Evolutionary conservation across 148 eudicot genomes (phyloP).

Genomic region (Cornus controversa): DNA sequence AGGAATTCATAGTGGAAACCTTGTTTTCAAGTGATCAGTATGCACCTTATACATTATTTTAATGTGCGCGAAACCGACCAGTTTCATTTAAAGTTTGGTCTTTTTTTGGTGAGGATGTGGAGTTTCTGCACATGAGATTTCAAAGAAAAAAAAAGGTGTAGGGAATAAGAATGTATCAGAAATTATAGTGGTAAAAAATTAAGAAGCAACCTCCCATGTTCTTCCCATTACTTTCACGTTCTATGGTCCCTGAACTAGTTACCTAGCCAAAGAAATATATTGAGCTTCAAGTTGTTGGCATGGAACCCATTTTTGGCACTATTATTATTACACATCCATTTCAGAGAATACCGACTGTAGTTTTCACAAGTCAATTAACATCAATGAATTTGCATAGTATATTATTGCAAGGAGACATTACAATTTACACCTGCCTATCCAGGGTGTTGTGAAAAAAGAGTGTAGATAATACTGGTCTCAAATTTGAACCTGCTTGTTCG

Average conservation of each 20-base stretch:
- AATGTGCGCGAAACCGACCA: constrained; percentile 24
- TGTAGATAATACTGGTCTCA: too few relatives aligned
- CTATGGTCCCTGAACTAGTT: constrained; percentile 13
- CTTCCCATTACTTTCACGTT: not conserved
- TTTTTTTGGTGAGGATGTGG: constrained; percentile 10
- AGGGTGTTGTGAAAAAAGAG: too few relatives aligned
- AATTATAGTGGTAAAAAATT: constrained; percentile 3
- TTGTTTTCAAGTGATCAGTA: too few relatives aligned
- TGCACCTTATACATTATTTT: constrained; percentile 13
- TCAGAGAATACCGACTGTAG: not conserved
- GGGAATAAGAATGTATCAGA: constrained; percentile 2
- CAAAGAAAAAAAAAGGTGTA: not conserved
- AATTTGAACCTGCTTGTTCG: too few relatives aligned
- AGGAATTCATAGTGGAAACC: constrained; percentile 30
- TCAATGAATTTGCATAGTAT: not conserved
- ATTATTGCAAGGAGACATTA: not conserved
- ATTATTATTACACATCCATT: not conserved
- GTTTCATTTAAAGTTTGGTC: constrained; percentile 27
- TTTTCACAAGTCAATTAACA: not conserved
- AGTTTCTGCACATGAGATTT: not conserved
- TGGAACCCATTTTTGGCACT: not conserved
- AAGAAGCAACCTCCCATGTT: not conserved
- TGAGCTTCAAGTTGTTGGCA: not conserved
- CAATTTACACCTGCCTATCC: too few relatives aligned
- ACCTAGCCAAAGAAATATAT: not conserved